Evolutionary conservation across 371 early-diverging fungal species (phyloP).

Genomic region (Rhizopus microsporus): DNA sequence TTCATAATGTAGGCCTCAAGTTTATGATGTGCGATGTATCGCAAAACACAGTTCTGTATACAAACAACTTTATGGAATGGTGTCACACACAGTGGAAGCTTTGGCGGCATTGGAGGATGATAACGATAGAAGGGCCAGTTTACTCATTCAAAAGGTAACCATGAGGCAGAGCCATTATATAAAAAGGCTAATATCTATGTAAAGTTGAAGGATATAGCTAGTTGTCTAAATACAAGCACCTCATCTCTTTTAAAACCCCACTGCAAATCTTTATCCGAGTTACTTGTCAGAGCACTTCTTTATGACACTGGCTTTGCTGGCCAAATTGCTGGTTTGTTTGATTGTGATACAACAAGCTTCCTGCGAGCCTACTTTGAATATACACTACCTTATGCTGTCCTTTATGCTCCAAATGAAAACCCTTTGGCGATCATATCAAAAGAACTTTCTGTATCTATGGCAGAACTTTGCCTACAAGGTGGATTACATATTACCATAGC

Average conservation of each 20-base stretch:
- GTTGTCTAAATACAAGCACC: background rate
- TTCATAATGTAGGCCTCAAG: background rate
- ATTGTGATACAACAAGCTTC: background rate
- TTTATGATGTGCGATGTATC: background rate
- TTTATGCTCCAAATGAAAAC: background rate
- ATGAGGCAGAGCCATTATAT: background rate
- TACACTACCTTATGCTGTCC: conserved; percentile 11
- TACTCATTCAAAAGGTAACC: background rate
- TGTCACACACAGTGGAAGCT: background rate
- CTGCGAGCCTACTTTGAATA: background rate
- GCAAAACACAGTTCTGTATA: background rate
- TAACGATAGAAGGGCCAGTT: background rate
- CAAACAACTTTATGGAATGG: background rate
- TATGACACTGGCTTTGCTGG: conserved; percentile 3
- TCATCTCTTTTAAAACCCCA: background rate
- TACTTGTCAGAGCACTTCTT: background rate
- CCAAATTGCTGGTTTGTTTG: background rate
- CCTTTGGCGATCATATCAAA: background rate
- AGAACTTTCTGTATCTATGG: background rate
- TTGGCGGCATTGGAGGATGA: background rate
- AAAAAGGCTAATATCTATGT: background rate
- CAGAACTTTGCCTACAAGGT: background rate
- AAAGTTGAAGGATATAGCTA: background rate
- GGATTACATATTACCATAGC: background rate
- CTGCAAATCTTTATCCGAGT: background rate